Evolutionary conservation across 2,329 filamentous ascomycete species (phyloP), one percentile per base, ranked within the genome.

Genomic region (Rutstroemia sp.): DNA sequence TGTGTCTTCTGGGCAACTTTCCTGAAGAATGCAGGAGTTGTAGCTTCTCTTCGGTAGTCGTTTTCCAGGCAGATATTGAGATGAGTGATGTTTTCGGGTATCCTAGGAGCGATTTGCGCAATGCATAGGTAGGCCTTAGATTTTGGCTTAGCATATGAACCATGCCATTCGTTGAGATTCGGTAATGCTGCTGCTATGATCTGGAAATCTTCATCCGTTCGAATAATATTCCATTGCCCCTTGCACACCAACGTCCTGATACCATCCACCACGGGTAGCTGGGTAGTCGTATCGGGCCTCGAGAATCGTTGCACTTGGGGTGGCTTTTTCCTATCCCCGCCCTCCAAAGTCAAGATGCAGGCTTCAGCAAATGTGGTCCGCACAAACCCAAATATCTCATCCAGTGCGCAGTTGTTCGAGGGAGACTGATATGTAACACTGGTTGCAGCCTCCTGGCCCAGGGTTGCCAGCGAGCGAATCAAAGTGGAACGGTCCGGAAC

Each of bases 211-310:
- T 75, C 72, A 45, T 80, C 73, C 16, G 78, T 75, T 48, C 87
- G 77, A 69, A 89, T 86, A 27, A 90, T 76, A 65, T 90, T 90
- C 87, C 87, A 91, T 62, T 89, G 85, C 6, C 87, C 87, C 64
- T 86, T 84, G 70, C 86, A 86, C 45, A 89, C 80, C 19, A 90
- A 76, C 0, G 85, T 88, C 53, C 78, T 78, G 34, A 90, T 78
- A 2, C 80, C 79, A 21, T 69, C 64, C 38, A 75, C 69, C 4
- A 54, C 54, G 12, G 67, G 66, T 12, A 69, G 57, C 34, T 16
- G 50, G 16, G 52, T 48, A 16, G 23, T 39, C 19, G 51, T 45
- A 12, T 48, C 51, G 49, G 58, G 30, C 16, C 55, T 30, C 9
- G 21, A 45, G 66, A 83, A 84, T 58, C 83, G 78, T 47, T 71